Evolutionary conservation across 805 yeast genomes (phyloP), one percentile per base, ranked within the genome.

Genomic region (Osmozyma mogii): DNA sequence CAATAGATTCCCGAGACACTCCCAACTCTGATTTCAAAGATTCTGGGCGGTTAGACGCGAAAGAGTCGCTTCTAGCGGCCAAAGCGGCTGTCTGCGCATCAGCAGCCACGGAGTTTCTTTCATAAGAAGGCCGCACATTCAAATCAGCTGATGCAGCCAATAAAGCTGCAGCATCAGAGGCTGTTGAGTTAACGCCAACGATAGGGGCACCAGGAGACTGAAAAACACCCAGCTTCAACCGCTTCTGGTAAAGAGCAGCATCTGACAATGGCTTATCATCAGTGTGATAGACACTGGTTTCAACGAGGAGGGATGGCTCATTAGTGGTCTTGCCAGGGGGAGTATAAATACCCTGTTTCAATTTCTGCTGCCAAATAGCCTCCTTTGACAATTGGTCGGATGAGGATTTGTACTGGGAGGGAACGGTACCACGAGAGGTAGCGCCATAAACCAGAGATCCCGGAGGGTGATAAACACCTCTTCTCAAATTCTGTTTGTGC

Each of bases 151-250:
- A 70, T 5, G 83, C 72, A 2, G 92, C 94, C 37, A 80, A 61
- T 31, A 79, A 58, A 1, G 92, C 92, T 28, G 94, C 89, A 5
- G 81, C 72, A 48, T 78, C 85, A 10, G 84, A 70, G 17, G 87
- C 84, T 24, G 72, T 65, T 35, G 77, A 67, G 37, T 72, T 67
- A 17, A 79, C 81, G n/a, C 89, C 88, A 5, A 75, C 56, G 8
- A 66, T 56, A 3, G 63, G 63, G 29, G 54, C 61, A 12, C 68
- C 37, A 28, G 65, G 49, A 54, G 72, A 27, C 72, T 81, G 40
- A 56, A 62, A 79, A 21, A 73, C 63, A 17, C 88, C 88, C 43
- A 77, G 78, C 45, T 72, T 79, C 49, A 78, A 56, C 43, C 77
- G 78, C 32, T 84, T 88, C 43, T 72, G 78, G 57, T 81, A 82